A percentile compares a stretch with the other conserved stretches of the same genome.
These are phyloP conservation scores for Scutellaria galericulata DNA, from an alignment of 257 asterid species.

Conservation along the genomic window DNA sequence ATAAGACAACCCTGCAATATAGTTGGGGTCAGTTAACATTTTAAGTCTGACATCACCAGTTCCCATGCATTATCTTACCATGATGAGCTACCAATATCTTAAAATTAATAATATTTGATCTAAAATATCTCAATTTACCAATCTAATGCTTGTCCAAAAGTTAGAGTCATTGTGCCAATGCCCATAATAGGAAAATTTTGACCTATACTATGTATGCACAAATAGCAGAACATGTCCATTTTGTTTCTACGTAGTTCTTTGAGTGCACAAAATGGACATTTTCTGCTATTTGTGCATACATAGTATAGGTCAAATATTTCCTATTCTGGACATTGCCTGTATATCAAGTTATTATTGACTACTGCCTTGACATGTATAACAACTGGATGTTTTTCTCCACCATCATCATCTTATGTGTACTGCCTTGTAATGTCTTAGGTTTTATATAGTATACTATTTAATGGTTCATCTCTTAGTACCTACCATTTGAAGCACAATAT, in stretches of 20 bases:
- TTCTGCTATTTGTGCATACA: neutral
- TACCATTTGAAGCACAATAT: neutral
- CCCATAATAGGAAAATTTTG: too few species aligned
- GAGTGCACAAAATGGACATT: neutral
- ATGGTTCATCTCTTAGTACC: conserved; percentile 23
- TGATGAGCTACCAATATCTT: conserved; percentile 26
- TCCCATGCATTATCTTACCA: conserved; percentile 22
- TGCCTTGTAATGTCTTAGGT: conserved; percentile 16
- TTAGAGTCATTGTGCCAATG: neutral
- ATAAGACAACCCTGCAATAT: conserved; percentile 27
- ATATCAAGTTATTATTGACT: neutral
- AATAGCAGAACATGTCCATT: too few species aligned
- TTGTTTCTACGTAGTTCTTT: neutral
- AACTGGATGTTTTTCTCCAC: conserved; percentile 16
- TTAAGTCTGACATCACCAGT: conserved; percentile 6
- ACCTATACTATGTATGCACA: too few species aligned
- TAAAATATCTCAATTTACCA: neutral
- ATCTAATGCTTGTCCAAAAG: neutral
- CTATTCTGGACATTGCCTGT: neutral
- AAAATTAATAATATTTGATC: neutral
- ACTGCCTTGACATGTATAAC: conserved; percentile 13
- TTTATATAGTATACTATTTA: neutral
- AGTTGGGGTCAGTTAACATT: conserved; percentile 22
- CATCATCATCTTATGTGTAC: neutral
- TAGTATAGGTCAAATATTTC: neutral